Conservation (phyloP, 495 filamentous ascomycete species). For the Cenococcum geophilum region DNA sequence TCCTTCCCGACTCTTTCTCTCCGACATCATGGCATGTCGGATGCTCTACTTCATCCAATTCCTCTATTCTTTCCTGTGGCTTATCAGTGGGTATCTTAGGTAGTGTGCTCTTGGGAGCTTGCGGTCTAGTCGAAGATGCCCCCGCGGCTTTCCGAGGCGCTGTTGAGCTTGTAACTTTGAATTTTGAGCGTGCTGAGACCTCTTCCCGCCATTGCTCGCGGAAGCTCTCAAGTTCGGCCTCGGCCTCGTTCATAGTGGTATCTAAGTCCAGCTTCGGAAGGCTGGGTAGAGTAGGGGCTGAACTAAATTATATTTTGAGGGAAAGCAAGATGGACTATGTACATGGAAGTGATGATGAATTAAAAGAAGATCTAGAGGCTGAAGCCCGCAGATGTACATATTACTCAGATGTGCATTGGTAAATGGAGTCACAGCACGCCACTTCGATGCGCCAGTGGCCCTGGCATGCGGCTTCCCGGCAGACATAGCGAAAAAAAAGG, state of each 20-base stretch:
- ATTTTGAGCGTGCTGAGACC: constrained; percentile 53
- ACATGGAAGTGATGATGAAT: neutral
- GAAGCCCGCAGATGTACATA: too few species aligned
- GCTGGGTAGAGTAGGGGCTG: constrained; percentile 14
- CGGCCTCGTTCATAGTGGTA: constrained; percentile 50
- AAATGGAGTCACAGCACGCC: too few species aligned
- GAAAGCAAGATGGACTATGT: neutral
- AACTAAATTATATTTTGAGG: neutral
- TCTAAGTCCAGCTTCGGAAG: constrained; percentile 27
- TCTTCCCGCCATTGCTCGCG: constrained; percentile 78
- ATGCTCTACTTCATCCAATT: constrained; percentile 39
- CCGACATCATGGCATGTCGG: constrained; percentile 44
- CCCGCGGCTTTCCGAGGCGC: constrained; percentile 16
- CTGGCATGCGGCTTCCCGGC: neutral
- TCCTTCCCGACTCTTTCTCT: constrained; percentile 40
- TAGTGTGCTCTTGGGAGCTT: constrained; percentile 11
- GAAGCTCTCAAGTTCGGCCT: constrained; percentile 73
- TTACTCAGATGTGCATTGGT: too few species aligned
- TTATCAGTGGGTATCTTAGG: constrained; percentile 17
- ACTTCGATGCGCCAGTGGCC: too few species aligned
- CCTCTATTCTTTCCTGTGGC: constrained; percentile 20
- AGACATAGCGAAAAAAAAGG: neutral
- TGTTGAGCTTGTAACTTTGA: constrained; percentile 22
- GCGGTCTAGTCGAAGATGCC: constrained; percentile 16
- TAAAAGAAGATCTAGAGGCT: too few species aligned